Base-by-base conservation (phyloP, 768 basidiomycete species). In the Chalciporus pseudorubinellus region DNA sequence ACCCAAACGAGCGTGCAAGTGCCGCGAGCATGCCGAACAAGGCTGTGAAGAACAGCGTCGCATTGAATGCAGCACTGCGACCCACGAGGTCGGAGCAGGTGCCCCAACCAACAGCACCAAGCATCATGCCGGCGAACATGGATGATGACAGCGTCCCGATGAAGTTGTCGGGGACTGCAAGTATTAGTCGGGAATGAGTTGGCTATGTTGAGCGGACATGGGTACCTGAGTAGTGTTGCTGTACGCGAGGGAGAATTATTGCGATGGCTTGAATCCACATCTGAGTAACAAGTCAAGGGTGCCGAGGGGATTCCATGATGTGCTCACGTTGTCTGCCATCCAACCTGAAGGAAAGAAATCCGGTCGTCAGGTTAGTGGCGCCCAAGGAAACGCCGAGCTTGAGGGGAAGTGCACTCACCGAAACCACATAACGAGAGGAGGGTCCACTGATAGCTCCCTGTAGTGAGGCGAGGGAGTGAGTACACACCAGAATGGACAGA, bases 121-220 rank as follows among this genome's bases (percentile, higher is more conserved):
- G 65, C 93, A 98, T 97, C 95, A 98, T 98, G n/a, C 95, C 92
- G 11, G 80, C 84, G 63, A 94, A 94, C 81, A 92, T 93, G 4
- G 88, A 84, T 4, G 92, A 90, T 0, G 93, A 95, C 13, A 98
- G 71, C 1, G 78, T 67, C 20, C 94, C 95, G 44, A 95, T 89
- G 57, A 82, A 82, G 42, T 75, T 77, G 65, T 93, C 87, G 26
- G 83, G 80, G 7, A 91, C 88, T 86, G 64, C 43, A 59, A 49
- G 41, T 45, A 46, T 54, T 39, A 59, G 59, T 59, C 48, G 57
- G 58, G 48, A 55, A 46, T 28, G 51, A 51, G 51, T 12, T 33
- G 19, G 47, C 21, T 21, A 50, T 20, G 49, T 29, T 45, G 48
- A 53, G 36, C 20, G n/a, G 49, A 40, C 14, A 31, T 16, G 70